Evolutionary conservation across 805 yeast genomes (phyloP), one percentile per base, ranked within the genome.

Genomic region (Kazachstania viticola): DNA sequence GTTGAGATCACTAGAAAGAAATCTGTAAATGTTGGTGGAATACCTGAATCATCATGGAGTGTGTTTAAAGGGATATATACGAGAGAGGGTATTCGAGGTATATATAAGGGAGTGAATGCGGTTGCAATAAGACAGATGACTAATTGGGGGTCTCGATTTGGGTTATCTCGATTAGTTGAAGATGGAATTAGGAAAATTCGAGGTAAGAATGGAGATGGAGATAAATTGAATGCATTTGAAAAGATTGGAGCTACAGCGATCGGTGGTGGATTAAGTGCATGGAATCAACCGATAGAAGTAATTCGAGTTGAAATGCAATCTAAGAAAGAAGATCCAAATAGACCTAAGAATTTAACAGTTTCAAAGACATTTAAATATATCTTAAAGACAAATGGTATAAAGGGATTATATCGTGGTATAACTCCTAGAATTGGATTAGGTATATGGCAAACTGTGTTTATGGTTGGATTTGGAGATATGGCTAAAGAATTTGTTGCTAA

Each of bases 231-330:
- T 39, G 82, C 93, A 1, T 46, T 64, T 15, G 97, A 91, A 57
- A 87, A 87, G 62, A 79, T 91, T 35, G 62, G 71, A 17, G 84
- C 94, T 4, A 75, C 93, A 13, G 82, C 80, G 8, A 63, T 91
- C 40, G 98, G 98, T 71, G 98, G 98, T 64, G 96, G 95, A 42
- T 71, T 91, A 42, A 75, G 88, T 37, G 95, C 97, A 13, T 91
- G 98, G 97, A 91, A 91, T 62, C 98, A 91, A 64, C 98, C 97
- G 25, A 85, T 91, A 50, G 98, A 91, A 64, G 98, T 91, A 33
- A 80, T 87, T 44, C 75, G 98, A 60, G 94, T 91, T 14, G 98
- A 91, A 63, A 85, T 91, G 96, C 98, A 91, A 64, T 79, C 94
- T 35, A 79, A 80, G 65, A 84, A 87, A n/a, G 64, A 60, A 30